These are phyloP conservation scores for Fraxinus baroniana DNA, from an alignment of 305 asterid genomes.

Conservation along the genomic window DNA sequence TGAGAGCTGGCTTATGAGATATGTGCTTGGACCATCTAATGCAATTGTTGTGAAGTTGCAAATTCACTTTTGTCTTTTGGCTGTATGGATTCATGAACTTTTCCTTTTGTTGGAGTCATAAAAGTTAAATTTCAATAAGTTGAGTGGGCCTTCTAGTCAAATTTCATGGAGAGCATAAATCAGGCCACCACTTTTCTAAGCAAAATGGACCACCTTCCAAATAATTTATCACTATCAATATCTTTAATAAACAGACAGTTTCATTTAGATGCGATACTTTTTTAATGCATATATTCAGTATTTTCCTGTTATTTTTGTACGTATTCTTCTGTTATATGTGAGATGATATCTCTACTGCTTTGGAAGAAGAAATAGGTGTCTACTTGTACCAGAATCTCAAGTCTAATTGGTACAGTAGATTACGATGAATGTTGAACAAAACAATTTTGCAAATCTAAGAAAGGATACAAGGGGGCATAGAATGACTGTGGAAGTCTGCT, in stretches of 20 bases:
- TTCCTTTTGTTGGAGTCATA: not conserved
- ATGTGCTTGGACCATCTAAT: not conserved
- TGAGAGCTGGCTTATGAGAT: not conserved
- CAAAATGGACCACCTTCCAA: constrained; percentile 1
- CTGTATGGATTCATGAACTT: not conserved
- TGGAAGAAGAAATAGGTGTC: not conserved
- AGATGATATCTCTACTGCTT: not conserved
- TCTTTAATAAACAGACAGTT: not conserved
- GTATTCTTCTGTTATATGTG: not conserved
- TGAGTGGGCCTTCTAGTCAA: not conserved
- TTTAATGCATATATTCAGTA: not conserved
- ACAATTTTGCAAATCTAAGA: not conserved
- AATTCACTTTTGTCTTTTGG: not conserved
- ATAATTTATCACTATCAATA: not conserved
- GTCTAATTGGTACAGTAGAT: not conserved
- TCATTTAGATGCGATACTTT: not conserved
- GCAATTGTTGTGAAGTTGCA: not conserved
- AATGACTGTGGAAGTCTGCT: not conserved
- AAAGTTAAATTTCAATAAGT: not conserved
- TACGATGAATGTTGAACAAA: not conserved
- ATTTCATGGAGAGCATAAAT: not conserved
- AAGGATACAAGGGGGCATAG: not conserved
- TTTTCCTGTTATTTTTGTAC: not conserved
- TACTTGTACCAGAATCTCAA: not conserved
- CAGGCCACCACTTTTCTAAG: not conserved